phyloP scores from a whole-genome alignment of 1,139 yeast species.

The Cylindricascospora bacillispora region DNA sequence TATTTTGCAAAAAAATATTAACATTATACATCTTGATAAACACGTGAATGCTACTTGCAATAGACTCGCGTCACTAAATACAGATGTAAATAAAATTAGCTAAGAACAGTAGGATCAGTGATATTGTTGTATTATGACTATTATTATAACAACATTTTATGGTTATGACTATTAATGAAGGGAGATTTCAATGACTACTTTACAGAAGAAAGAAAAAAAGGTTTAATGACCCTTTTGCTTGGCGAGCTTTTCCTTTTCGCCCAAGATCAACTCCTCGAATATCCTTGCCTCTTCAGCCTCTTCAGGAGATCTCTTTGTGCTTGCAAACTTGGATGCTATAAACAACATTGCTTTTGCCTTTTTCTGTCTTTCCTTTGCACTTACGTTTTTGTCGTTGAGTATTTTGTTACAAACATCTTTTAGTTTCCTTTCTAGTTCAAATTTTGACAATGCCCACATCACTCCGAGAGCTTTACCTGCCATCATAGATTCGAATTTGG shows the following conservation, averaged over 20 bases:
- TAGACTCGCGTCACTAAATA: too few relatives aligned
- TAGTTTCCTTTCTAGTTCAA: constrained; percentile 55
- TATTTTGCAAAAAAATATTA: too few relatives aligned
- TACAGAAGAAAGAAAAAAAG: too few relatives aligned
- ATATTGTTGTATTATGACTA: too few relatives aligned
- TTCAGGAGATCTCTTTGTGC: constrained; percentile 48
- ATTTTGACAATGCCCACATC: constrained; percentile 70
- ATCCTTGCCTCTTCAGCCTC: constrained; percentile 67
- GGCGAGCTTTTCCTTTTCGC: constrained; percentile 36
- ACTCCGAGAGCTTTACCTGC: constrained; percentile 66
- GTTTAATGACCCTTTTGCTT: too few relatives aligned
- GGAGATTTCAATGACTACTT: too few relatives aligned
- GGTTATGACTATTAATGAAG: too few relatives aligned
- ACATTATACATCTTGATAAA: too few relatives aligned
- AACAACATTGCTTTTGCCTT: constrained; percentile 50
- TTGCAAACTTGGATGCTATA: constrained; percentile 44
- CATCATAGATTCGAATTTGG: constrained; percentile 50
- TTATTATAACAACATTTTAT: too few relatives aligned
- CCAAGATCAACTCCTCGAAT: constrained; percentile 56
- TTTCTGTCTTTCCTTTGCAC: constrained; percentile 37
- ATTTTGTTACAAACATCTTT: constrained; percentile 53
- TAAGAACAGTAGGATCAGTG: too few relatives aligned
- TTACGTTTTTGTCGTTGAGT: constrained; percentile 42
- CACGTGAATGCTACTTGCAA: too few relatives aligned
- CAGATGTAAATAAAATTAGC: too few relatives aligned